Percentiles rank a stretch among this genome's conserved stretches.
These are phyloP conservation scores for California macrophylla DNA, from an alignment of 441 rosid genomes.

Conservation along the genomic window DNA sequence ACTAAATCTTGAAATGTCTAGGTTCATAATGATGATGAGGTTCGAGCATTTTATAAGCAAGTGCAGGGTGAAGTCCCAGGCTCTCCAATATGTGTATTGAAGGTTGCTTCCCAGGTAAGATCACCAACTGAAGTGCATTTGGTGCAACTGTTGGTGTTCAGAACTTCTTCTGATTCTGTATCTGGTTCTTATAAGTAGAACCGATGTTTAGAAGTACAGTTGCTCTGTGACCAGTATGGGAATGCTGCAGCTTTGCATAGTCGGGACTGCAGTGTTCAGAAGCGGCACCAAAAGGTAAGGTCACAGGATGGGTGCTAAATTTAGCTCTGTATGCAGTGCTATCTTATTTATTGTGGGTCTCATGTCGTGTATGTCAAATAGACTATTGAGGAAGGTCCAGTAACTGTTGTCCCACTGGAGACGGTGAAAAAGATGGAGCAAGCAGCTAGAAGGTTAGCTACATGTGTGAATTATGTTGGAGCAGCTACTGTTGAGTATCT, in stretches of 20 bases:
- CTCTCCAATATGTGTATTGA: conserved; percentile 97
- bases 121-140: not conserved
- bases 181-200: conserved; percentile 29
- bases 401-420: conserved; percentile 78
- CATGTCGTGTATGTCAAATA: not conserved
- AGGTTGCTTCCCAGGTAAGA: conserved; percentile 76
- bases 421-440: conserved; percentile 86
- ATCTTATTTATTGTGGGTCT: not conserved
- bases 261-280: conserved; percentile 97
- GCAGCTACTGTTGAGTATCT: conserved; percentile 98
- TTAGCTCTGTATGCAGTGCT: not conserved
- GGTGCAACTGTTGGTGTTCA: not conserved
- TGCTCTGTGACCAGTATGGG: conserved; percentile 89
- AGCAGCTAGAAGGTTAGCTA: conserved; percentile 96
- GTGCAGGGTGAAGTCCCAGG: conserved; percentile 99
- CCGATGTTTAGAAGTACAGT: conserved; percentile 96
- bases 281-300: conserved; percentile 76
- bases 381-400: conserved; percentile 99
- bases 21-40: conserved; percentile 89
- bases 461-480: conserved; percentile 83
- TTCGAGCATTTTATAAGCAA: conserved; percentile 92
- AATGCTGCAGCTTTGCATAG: conserved; percentile 99
- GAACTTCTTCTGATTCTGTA: not conserved
- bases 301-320: not conserved
- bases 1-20: not conserved